Evolutionary conservation across 1,139 yeast species (phyloP).

Genomic region (Suhomyces taliae): DNA sequence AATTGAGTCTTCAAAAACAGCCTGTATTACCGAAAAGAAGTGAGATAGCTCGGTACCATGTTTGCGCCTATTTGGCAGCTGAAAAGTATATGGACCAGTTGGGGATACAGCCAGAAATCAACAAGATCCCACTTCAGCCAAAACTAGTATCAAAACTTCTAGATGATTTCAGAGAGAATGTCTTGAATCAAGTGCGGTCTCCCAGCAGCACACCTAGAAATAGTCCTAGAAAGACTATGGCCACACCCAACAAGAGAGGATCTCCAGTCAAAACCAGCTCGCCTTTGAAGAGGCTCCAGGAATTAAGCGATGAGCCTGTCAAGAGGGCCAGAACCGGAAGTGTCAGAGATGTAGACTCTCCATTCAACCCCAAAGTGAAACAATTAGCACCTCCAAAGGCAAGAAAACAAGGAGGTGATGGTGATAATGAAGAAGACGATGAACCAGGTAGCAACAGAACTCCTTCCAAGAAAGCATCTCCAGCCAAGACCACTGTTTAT

Average conservation of each 20-base stretch:
- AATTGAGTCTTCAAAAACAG: slow-evolving; percentile 50
- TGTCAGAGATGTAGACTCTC: slow-evolving; percentile 28
- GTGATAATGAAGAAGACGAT: neutral
- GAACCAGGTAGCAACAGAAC: neutral
- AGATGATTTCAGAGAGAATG: slow-evolving; percentile 42
- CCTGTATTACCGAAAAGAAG: slow-evolving; percentile 48
- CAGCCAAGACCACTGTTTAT: slow-evolving; percentile 11
- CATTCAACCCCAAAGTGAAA: slow-evolving; percentile 30
- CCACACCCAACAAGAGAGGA: slow-evolving; percentile 11
- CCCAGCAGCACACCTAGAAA: slow-evolving; percentile 33
- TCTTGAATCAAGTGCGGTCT: slow-evolving; percentile 29
- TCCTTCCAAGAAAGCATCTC: slow-evolving; percentile 3
- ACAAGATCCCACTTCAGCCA: slow-evolving; percentile 61
- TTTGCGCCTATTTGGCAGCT: slow-evolving; percentile 63
- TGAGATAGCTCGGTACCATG: slow-evolving; percentile 64
- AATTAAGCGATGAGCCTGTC: slow-evolving; percentile 15
- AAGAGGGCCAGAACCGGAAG: slow-evolving; percentile 1
- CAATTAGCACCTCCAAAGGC: slow-evolving; percentile 3
- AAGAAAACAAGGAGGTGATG: neutral
- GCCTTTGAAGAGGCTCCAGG: slow-evolving; percentile 32
- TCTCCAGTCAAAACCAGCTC: slow-evolving; percentile 23
- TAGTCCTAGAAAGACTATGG: slow-evolving; percentile 12
- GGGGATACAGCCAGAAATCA: slow-evolving; percentile 43
- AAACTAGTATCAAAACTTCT: slow-evolving; percentile 40
- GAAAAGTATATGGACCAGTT: slow-evolving; percentile 47